A percentile compares a stretch with the other conserved stretches of the same genome.
These are phyloP conservation scores for Trematosphaeria pertusa DNA, from an alignment of 2,329 filamentous ascomycete species.

Conservation along the genomic window DNA sequence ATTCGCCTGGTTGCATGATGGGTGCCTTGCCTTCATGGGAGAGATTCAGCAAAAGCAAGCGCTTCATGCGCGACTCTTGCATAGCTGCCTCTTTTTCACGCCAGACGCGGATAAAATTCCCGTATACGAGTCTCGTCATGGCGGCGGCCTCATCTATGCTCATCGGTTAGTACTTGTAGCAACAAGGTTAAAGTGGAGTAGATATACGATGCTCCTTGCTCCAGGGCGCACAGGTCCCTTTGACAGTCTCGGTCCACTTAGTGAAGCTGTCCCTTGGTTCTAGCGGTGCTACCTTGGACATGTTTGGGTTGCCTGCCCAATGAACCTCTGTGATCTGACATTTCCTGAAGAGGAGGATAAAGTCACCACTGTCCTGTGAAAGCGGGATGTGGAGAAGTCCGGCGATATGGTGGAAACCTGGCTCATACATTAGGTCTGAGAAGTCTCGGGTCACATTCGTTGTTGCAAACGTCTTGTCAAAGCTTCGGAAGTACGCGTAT, in stretches of 20 bases:
- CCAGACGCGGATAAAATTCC: slow-evolving; percentile 15
- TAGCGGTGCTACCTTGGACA: slow-evolving; percentile 1
- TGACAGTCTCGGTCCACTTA: slow-evolving; percentile 1
- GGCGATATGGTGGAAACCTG: slow-evolving; percentile 14
- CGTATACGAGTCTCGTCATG: slow-evolving; percentile 12
- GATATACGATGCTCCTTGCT: slow-evolving; percentile 5
- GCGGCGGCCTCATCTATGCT: slow-evolving; percentile 26
- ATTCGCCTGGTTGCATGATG: no score
- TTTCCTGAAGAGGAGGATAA: slow-evolving; percentile 12
- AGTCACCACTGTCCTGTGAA: slow-evolving; percentile 6
- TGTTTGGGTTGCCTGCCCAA: slow-evolving; percentile 14
- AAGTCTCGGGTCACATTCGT: slow-evolving; percentile 11
- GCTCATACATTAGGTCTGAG: slow-evolving; percentile 9
- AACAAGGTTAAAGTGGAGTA: background rate
- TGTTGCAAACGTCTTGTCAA: slow-evolving; percentile 4
- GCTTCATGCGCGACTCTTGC: slow-evolving; percentile 12
- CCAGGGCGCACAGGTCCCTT: slow-evolving; percentile 6
- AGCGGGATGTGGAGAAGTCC: slow-evolving; percentile 13
- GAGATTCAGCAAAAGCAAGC: slow-evolving; percentile 11
- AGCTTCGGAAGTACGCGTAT: slow-evolving; percentile 14
- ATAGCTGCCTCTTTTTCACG: slow-evolving; percentile 11
- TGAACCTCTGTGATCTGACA: slow-evolving; percentile 9
- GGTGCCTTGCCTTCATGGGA: slow-evolving; percentile 62
- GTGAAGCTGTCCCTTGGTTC: background rate
- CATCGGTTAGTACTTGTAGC: background rate